phyloP scores from a whole-genome alignment of 2,329 filamentous ascomycete species.

The Nannizziopsis barbatae region DNA sequence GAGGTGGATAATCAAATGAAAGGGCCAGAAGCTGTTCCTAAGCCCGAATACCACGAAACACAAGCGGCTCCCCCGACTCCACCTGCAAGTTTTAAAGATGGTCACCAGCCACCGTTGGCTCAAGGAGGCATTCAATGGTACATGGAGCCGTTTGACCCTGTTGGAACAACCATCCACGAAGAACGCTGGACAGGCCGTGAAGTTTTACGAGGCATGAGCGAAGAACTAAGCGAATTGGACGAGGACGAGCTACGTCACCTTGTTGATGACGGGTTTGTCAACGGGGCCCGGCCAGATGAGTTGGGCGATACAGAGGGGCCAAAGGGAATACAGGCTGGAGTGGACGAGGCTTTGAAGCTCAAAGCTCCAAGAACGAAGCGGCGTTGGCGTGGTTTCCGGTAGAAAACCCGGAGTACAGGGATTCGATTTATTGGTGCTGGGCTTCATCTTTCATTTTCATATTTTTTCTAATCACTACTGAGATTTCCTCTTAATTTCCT shows the following conservation, averaged over 20 bases:
- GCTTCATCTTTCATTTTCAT: background rate
- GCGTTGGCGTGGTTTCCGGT: constrained; percentile 25
- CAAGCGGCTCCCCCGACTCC: constrained; percentile 28
- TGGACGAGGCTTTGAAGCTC: constrained; percentile 7
- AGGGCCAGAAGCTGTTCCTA: constrained; percentile 20
- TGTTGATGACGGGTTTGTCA: constrained; percentile 39
- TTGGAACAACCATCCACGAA: constrained; percentile 67
- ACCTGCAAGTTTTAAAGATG: constrained; percentile 30
- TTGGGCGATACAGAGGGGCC: background rate
- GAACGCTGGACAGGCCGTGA: constrained; percentile 65
- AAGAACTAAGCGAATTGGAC: constrained; percentile 82
- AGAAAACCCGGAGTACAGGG: background rate
- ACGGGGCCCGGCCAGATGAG: constrained; percentile 6
- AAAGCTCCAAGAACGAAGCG: constrained; percentile 24
- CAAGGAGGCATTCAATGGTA: constrained; percentile 84
- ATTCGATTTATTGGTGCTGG: background rate
- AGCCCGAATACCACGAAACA: constrained; percentile 38
- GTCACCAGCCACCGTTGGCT: constrained; percentile 43
- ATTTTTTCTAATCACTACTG: background rate
- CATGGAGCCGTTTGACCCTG: constrained; percentile 64
- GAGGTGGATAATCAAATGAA: constrained; percentile 15
- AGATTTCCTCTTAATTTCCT: too few species aligned
- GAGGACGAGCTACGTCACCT: constrained; percentile 76
- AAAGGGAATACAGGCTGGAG: background rate
- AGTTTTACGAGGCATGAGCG: constrained; percentile 61